Percentiles rank a stretch among this genome's conserved stretches.
Evolutionary conservation across 2,329 filamentous ascomycete species (phyloP).

Genomic region (Cladobotryum mycophilum): DNA sequence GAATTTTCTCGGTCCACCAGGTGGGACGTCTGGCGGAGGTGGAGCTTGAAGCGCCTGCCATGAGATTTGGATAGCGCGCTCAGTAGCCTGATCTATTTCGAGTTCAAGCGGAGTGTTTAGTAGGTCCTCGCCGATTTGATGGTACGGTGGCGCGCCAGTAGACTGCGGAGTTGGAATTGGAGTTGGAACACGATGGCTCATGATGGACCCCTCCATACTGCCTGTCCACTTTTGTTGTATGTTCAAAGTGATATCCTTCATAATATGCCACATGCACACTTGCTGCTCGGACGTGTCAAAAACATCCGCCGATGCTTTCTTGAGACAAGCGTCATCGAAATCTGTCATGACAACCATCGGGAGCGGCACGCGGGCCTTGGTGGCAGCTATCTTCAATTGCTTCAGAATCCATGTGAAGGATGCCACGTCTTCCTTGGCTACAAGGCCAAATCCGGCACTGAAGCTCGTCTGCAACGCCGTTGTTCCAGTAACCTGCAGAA

Average conservation of each 20-base stretch:
- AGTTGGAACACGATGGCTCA: neutral
- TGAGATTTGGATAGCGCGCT: neutral
- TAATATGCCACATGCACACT: neutral
- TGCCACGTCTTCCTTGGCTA: neutral
- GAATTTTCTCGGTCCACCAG: neutral
- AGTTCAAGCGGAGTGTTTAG: neutral
- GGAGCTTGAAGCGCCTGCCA: neutral
- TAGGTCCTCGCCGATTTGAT: neutral
- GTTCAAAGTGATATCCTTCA: neutral
- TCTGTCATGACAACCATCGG: constrained; percentile 3
- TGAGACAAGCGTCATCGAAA: neutral
- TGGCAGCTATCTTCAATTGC: constrained; percentile 1
- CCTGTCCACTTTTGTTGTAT: neutral
- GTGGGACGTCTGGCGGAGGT: neutral
- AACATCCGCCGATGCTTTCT: neutral
- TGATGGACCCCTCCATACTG: neutral
- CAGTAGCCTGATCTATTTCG: neutral
- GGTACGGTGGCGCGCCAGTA: neutral
- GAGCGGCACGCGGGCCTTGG: neutral
- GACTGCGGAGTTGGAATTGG: neutral
- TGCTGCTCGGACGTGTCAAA: constrained; percentile 1
- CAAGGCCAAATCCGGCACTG: constrained; percentile 1
- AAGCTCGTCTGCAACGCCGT: neutral
- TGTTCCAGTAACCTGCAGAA: constrained; percentile 9
- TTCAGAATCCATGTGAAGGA: constrained; percentile 1